Conservation (phyloP, 2,329 filamentous ascomycete species). For the Beauveria scarabaeidicola region DNA sequence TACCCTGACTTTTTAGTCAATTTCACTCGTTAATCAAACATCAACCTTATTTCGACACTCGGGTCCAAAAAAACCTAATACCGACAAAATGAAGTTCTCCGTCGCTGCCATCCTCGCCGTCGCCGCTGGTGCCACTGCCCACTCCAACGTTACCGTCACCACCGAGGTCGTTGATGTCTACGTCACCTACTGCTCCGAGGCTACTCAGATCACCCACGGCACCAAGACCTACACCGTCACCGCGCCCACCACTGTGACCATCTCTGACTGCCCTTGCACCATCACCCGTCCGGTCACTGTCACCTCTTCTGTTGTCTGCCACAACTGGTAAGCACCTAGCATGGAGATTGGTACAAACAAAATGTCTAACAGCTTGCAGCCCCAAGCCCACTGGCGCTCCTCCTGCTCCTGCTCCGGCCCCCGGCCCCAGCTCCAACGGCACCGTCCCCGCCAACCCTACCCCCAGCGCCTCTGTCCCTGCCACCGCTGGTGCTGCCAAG, state of each 20-base stretch:
- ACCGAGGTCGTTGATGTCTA: slow-evolving; percentile 56
- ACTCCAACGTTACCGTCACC: slow-evolving; percentile 42
- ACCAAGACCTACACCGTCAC: slow-evolving; percentile 62
- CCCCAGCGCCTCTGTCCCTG: slow-evolving; percentile 19
- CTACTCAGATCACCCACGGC: slow-evolving; percentile 56
- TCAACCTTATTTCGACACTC: slow-evolving; percentile 22
- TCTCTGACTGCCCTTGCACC: slow-evolving; percentile 66
- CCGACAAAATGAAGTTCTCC: slow-evolving; percentile 59
- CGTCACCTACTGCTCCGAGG: slow-evolving; percentile 64
- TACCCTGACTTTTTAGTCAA: slow-evolving; percentile 48
- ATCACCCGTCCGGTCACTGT: slow-evolving; percentile 49
- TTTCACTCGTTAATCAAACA: slow-evolving; percentile 43
- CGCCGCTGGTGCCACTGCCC: slow-evolving; percentile 41
- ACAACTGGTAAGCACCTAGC: slow-evolving; percentile 38
- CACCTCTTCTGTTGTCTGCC: slow-evolving; percentile 44
- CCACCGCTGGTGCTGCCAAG: slow-evolving; percentile 49
- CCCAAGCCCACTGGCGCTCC: slow-evolving; percentile 11
- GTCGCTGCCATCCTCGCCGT: slow-evolving; percentile 43
- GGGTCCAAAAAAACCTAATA: slow-evolving; percentile 30
- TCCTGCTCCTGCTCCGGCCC: neutral
- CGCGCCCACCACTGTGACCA: slow-evolving; percentile 60
- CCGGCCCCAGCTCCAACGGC: slow-evolving; percentile 26
- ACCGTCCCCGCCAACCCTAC: slow-evolving; percentile 22
- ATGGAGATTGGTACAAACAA: neutral
- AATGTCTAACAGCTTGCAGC: neutral